Percentiles rank a stretch among this genome's conserved stretches.
These are phyloP conservation scores for Mortierella polycephala DNA, from an alignment of 371 early-diverging fungal species.

Conservation along the genomic window DNA sequence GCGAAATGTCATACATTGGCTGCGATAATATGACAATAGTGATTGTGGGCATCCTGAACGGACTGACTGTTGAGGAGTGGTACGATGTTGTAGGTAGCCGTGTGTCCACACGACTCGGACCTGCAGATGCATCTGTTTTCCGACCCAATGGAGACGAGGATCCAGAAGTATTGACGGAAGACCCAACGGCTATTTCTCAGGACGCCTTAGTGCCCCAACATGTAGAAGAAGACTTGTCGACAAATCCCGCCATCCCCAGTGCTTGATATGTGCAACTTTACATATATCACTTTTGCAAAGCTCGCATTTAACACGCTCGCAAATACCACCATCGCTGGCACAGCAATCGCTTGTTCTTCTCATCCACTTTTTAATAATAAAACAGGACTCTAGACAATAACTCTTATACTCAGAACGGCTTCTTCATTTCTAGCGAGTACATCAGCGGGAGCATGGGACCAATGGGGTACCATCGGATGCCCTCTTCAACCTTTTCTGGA, in stretches of 20 bases:
- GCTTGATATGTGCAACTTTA: no score
- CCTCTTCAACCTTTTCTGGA: slow-evolving; percentile 35
- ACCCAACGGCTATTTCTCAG: neutral
- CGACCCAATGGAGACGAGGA: slow-evolving; percentile 52
- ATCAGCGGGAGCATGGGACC: slow-evolving; percentile 50
- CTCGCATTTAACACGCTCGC: no score
- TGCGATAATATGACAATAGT: slow-evolving; percentile 99
- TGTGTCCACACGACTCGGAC: slow-evolving; percentile 29
- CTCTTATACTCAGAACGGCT: slow-evolving; percentile 1
- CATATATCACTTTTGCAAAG: no score
- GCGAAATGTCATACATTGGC: slow-evolving; percentile 87
- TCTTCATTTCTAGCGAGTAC: slow-evolving; percentile 37
- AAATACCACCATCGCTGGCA: no score
- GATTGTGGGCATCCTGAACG: slow-evolving; percentile 88
- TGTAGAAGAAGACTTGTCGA: neutral
- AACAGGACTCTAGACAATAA: neutral
- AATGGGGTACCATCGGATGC: slow-evolving; percentile 26
- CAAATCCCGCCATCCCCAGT: neutral
- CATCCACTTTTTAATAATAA: neutral
- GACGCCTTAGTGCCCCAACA: neutral
- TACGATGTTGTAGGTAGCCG: slow-evolving; percentile 51
- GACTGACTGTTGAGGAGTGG: slow-evolving; percentile 79
- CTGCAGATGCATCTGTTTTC: slow-evolving; percentile 10
- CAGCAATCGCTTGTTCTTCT: no score
- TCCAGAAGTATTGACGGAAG: slow-evolving; percentile 26